Evolutionary conservation across 163 green algal genomes (phyloP).

Genomic region (Volvox carteri): DNA sequence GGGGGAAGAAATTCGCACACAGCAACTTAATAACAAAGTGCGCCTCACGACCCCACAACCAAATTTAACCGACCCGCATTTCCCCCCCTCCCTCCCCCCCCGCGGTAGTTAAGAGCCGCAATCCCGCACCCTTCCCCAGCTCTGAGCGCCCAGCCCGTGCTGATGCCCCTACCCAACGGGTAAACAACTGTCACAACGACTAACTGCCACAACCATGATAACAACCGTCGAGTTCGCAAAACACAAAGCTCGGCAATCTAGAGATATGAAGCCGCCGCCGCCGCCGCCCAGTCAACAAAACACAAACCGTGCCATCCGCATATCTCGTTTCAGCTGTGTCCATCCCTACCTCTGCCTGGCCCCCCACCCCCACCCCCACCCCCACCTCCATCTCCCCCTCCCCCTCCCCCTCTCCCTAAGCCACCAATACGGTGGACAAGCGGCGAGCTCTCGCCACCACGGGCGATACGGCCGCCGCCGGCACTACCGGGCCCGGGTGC

Average conservation of each 20-base stretch:
- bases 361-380: neutral
- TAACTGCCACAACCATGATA: too few relatives aligned
- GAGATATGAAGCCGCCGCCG: neutral
- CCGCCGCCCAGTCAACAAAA: neutral
- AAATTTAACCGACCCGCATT: too few relatives aligned
- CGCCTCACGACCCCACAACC: too few relatives aligned
- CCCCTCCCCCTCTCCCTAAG: neutral
- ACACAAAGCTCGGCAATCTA: neutral
- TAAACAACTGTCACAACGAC: too few relatives aligned
- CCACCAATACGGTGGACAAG: constrained; percentile 25
- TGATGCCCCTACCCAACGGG: too few relatives aligned
- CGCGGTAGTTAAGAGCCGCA: too few relatives aligned
- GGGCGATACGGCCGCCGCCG: neutral
- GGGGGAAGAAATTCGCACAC: too few relatives aligned
- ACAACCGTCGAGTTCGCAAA: neutral
- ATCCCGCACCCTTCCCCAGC: too few relatives aligned
- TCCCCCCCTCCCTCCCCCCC: too few relatives aligned
- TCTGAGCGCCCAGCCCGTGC: too few relatives aligned
- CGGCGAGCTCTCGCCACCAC: constrained; percentile 44
- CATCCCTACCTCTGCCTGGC: neutral
- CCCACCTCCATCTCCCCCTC: neutral
- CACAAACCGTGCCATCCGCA: neutral
- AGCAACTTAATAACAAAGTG: too few relatives aligned
- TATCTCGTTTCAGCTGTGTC: neutral
- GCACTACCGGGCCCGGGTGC: neutral